phyloP scores from a whole-genome alignment of 495 filamentous ascomycete genomes.

The Aspergillus saccharolyticus region DNA sequence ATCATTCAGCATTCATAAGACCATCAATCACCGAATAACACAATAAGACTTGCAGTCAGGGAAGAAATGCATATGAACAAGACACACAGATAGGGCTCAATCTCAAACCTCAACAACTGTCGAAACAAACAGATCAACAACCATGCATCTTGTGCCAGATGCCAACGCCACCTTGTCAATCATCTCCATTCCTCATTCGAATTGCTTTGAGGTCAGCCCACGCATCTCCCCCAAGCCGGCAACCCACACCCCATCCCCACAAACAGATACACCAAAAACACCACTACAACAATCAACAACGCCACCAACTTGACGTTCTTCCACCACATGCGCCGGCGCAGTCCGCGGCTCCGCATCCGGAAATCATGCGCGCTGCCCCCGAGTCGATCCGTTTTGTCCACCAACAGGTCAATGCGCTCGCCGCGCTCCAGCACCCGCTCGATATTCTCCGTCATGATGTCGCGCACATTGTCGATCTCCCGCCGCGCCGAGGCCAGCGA shows the following conservation, averaged over 20 bases:
- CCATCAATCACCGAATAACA: background rate
- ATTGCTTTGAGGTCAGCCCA: too few relatives aligned
- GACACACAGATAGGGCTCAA: background rate
- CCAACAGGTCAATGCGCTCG: constrained; percentile 89
- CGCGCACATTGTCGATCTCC: constrained; percentile 89
- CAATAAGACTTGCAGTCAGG: background rate
- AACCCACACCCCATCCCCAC: constrained; percentile 71
- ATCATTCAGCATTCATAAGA: background rate
- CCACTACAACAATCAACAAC: constrained; percentile 70
- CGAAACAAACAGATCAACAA: background rate
- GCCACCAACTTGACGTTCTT: constrained; percentile 96
- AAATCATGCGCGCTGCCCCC: constrained; percentile 86
- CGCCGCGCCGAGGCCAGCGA: constrained; percentile 74
- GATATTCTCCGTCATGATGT: constrained; percentile 99
- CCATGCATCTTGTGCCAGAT: background rate
- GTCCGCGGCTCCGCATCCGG: constrained; percentile 70
- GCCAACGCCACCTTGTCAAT: background rate
- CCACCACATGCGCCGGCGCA: constrained; percentile 98
- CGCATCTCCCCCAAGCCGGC: constrained; percentile 53
- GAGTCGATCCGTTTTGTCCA: constrained; percentile 93
- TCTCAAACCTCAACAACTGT: background rate
- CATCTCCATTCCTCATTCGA: too few relatives aligned
- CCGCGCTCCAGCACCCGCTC: constrained; percentile 91
- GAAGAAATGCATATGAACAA: background rate
- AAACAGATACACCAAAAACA: constrained; percentile 78